A percentile compares a stretch with the other conserved stretches of the same genome.
phyloP scores from a whole-genome alignment of 805 yeast genomes.

The Candida takata region DNA sequence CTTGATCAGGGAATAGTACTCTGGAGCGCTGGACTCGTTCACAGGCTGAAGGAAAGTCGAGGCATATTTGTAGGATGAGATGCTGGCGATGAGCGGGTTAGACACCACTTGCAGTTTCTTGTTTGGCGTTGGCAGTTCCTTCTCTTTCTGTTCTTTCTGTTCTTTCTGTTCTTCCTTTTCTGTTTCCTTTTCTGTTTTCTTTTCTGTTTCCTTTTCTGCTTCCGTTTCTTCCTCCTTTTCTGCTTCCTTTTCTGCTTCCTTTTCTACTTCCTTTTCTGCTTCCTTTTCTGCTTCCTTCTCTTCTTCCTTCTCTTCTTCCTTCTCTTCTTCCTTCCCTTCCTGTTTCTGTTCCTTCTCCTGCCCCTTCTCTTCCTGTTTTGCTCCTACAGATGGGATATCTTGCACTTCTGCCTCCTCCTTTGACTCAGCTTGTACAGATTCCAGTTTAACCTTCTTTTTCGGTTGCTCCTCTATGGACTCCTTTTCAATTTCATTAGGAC shows the following conservation, averaged over 20 bases:
- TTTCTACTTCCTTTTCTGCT: conserved; percentile 6
- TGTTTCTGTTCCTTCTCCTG: no score
- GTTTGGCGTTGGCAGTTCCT: conserved; percentile 24
- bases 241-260: conserved; percentile 1
- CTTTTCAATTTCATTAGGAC: neutral
- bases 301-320: no score
- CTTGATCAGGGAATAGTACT: conserved; percentile 53
- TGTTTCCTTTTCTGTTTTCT: conserved; percentile 1
- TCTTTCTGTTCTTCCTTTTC: conserved; percentile 2
- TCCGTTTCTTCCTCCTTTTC: neutral
- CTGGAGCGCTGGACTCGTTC: conserved; percentile 57
- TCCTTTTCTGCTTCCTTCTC: neutral
- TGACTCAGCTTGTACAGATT: no score
- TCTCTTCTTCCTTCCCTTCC: no score
- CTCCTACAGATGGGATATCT: no score
- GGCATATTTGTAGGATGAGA: conserved; percentile 65
- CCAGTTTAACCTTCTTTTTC: conserved; percentile 4
- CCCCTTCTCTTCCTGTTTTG: no score
- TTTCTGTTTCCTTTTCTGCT: conserved; percentile 1
- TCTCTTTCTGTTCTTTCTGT: conserved; percentile 18
- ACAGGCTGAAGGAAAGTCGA: conserved; percentile 72
- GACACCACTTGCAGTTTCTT: conserved; percentile 59
- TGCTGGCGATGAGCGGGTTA: conserved; percentile 52
- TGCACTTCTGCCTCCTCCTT: no score
- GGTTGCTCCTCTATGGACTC: conserved; percentile 8